phyloP scores from a whole-genome alignment of 768 basidiomycete genomes.

The Termitomyces titanicus region DNA sequence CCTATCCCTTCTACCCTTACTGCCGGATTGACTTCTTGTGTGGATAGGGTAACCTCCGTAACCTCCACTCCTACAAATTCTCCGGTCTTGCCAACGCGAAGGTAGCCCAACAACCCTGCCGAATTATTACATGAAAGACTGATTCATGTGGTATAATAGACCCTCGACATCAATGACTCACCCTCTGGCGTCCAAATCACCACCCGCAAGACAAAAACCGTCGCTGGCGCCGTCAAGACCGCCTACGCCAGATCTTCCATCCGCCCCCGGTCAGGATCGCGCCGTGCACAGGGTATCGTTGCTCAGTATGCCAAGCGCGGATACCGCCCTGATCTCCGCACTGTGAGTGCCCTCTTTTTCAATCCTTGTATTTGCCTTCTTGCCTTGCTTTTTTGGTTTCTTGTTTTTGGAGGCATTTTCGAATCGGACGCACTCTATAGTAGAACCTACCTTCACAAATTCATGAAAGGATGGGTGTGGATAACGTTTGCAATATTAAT shows the following conservation, averaged over 20 bases:
- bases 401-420: slow-evolving; percentile 9
- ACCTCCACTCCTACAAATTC: slow-evolving; percentile 89
- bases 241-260: slow-evolving; percentile 49
- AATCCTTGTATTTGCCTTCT: slow-evolving; percentile 7
- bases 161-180: slow-evolving; percentile 59
- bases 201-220: slow-evolving; percentile 61
- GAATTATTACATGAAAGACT: not conserved
- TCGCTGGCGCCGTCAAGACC: slow-evolving; percentile 45
- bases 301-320: slow-evolving; percentile 56
- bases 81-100: slow-evolving; percentile 86
- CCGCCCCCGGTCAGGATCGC: slow-evolving; percentile 66
- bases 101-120: slow-evolving; percentile 33
- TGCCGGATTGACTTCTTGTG: not conserved
- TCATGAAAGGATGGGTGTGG: slow-evolving; percentile 86
- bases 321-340: slow-evolving; percentile 76
- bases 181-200: slow-evolving; percentile 55
- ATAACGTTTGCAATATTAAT: slow-evolving; percentile 83
- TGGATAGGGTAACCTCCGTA: slow-evolving; percentile 76
- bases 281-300: slow-evolving; percentile 66
- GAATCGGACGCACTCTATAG: slow-evolving; percentile 63
- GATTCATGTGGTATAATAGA: slow-evolving; percentile 34
- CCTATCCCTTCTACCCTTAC: no score
- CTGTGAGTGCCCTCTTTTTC: slow-evolving; percentile 46
- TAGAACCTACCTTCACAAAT: slow-evolving; percentile 84
- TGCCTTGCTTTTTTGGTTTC: slow-evolving; percentile 6